phyloP scores from a whole-genome alignment of 345 rosid genomes.

The Raphanus sativus region DNA sequence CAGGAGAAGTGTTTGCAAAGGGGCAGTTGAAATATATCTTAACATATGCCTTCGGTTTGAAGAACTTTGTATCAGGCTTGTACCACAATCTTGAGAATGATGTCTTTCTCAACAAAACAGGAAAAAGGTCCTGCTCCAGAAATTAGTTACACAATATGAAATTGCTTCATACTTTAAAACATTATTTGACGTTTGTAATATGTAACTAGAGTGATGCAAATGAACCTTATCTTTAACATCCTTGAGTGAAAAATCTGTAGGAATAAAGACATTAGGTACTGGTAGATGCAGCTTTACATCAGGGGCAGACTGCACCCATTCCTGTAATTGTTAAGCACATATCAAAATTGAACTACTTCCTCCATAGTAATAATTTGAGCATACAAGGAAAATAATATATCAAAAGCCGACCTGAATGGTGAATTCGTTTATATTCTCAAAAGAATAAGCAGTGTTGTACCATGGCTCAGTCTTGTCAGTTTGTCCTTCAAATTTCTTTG shows the following conservation, averaged over 20 bases:
- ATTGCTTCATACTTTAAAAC: constrained; percentile 4
- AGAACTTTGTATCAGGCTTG: constrained; percentile 77
- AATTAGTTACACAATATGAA: constrained; percentile 20
- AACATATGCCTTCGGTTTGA: constrained; percentile 68
- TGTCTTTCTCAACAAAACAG: constrained; percentile 57
- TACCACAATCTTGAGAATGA: constrained; percentile 72
- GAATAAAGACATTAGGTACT: constrained; percentile 63
- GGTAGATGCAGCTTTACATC: constrained; percentile 68
- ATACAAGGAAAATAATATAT: neutral
- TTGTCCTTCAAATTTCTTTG: constrained; percentile 75
- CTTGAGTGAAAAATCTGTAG: constrained; percentile 79
- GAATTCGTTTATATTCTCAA: constrained; percentile 52
- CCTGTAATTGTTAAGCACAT: constrained; percentile 43
- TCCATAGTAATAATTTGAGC: neutral
- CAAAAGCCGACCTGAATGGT: constrained; percentile 59
- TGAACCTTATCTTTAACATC: constrained; percentile 60
- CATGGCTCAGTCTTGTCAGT: constrained; percentile 84
- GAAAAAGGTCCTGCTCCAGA: constrained; percentile 53
- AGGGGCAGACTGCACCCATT: constrained; percentile 65
- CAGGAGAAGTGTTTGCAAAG: constrained; percentile 63
- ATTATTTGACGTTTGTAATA: neutral
- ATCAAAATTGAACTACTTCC: neutral
- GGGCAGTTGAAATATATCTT: constrained; percentile 76
- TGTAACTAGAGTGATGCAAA: constrained; percentile 10
- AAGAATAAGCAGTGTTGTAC: constrained; percentile 78